Evolutionary conservation across 2,329 filamentous ascomycete genomes (phyloP), one percentile per base, ranked within the genome.

Genomic region (Incumbomyces delicatus): DNA sequence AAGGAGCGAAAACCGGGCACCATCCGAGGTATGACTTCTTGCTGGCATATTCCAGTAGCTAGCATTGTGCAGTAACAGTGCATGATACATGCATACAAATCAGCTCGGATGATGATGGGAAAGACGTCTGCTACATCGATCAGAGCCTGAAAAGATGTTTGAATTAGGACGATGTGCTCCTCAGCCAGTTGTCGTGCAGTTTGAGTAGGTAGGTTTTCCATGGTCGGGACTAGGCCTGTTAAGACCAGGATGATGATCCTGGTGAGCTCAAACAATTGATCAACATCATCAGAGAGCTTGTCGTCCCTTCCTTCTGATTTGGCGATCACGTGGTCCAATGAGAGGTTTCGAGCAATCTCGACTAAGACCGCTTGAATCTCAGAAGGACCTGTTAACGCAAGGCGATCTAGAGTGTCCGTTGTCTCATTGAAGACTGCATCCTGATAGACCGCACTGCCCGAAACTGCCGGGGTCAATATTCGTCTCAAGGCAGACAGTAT

Each of bases 91-190:
- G 92, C 90, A 61, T 96, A 88, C 6, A 98, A 75, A 63, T 98
- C 92, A 8, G 88, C 90, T 61, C 92, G 92, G 70, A 98, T 98
- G 58, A 98, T 89, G 2, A 86, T 81, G 0, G 94, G 94, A 66
- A 98, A 98, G 13, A 96, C 88, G 51, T 94, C 87, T 6, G 92
- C 89, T 1, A 92, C 89, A 60, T 96, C 87, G 2, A 96, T 92
- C 1, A 98, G 77, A 1, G 92, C 87, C 50, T 89, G 85, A 1
- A 98, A 74, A 1, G 87, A 83, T 1, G 85, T 80, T 18, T 81
- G 81, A 41, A 95, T 80, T 2, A 98, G 77, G 2, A 83, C 72
- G 14, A 94, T 77, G 1, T 87, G 85, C 63, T 96, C 90, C 57
- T 95, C 89, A 7, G 66, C 63, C 12, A 73, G 62, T 35, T 34